phyloP scores from a whole-genome alignment of 1,284 basidiomycete species.

The Apiotrichum veenhuisii region DNA sequence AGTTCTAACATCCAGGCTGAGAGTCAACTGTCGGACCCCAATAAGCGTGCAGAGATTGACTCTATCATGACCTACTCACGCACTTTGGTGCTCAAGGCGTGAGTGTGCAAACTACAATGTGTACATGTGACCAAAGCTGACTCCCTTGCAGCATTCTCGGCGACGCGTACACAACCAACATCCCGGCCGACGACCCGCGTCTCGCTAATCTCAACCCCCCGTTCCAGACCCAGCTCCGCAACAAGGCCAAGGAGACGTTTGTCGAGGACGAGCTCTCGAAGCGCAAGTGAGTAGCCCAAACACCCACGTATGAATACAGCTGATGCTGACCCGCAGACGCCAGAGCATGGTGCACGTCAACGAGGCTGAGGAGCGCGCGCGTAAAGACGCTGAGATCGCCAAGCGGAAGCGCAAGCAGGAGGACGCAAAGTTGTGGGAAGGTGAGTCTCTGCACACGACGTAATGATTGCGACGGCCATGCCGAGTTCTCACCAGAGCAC shows the following conservation, averaged over 20 bases:
- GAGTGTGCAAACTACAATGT: constrained; percentile 21
- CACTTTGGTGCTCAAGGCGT: constrained; percentile 44
- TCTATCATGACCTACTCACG: constrained; percentile 47
- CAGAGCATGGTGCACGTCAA: constrained; percentile 54
- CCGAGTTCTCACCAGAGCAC: constrained; percentile 9
- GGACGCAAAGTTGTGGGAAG: constrained; percentile 55
- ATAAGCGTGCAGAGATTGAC: constrained; percentile 46
- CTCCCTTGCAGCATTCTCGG: constrained; percentile 33
- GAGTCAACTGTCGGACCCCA: constrained; percentile 38
- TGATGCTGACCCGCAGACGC: constrained; percentile 5
- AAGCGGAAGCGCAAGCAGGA: constrained; percentile 52
- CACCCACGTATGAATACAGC: neutral
- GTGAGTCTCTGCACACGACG: constrained; percentile 28
- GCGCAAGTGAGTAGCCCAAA: constrained; percentile 43
- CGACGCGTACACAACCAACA: constrained; percentile 39
- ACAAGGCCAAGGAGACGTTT: constrained; percentile 54
- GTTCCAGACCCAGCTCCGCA: constrained; percentile 51
- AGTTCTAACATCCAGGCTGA: constrained; percentile 41
- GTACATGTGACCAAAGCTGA: neutral
- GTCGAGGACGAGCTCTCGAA: constrained; percentile 57
- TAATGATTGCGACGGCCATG: neutral
- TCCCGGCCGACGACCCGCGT: constrained; percentile 50
- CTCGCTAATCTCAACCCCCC: constrained; percentile 48
- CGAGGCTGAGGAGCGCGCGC: constrained; percentile 55
- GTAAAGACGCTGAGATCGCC: constrained; percentile 51